These are phyloP conservation scores for Coemansia sp. DNA, from an alignment of 192 early-diverging fungal genomes.

Conservation along the genomic window DNA sequence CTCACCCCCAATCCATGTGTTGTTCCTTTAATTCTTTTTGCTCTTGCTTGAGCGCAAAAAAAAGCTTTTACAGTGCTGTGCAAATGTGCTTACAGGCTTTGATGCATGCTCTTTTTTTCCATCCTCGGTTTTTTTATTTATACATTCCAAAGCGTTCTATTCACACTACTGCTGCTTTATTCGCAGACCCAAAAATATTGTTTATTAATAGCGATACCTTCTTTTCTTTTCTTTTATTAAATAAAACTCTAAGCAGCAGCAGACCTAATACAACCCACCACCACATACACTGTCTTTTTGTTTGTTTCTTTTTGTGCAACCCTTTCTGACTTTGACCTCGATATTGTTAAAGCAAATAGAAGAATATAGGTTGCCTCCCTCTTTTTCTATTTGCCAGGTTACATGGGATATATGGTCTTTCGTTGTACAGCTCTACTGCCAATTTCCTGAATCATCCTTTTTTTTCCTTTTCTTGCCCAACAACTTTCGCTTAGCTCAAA, in stretches of 20 bases:
- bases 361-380: neutral
- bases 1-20: neutral
- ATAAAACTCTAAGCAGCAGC: no score
- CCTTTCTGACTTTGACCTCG: neutral
- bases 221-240: no score
- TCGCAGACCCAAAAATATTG: no score
- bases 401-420: neutral
- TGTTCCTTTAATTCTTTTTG: neutral
- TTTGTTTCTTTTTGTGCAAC: neutral
- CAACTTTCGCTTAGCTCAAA: neutral
- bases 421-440: neutral
- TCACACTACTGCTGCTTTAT: no score
- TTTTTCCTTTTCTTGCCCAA: neutral
- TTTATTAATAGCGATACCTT: no score
- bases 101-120: no score
- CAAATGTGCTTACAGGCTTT: neutral
- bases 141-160: no score
- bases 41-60: neutral
- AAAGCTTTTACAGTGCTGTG: neutral
- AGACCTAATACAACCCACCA: no score
- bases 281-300: neutral
- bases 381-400: slow-evolving; percentile 5
- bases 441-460: neutral
- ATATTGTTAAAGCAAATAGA: no score
- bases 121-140: no score